Percentiles rank a stretch among this genome's conserved stretches.
Conservation (phyloP, 1,284 basidiomycete species). For the Cryptococcus deneoformans region DNA sequence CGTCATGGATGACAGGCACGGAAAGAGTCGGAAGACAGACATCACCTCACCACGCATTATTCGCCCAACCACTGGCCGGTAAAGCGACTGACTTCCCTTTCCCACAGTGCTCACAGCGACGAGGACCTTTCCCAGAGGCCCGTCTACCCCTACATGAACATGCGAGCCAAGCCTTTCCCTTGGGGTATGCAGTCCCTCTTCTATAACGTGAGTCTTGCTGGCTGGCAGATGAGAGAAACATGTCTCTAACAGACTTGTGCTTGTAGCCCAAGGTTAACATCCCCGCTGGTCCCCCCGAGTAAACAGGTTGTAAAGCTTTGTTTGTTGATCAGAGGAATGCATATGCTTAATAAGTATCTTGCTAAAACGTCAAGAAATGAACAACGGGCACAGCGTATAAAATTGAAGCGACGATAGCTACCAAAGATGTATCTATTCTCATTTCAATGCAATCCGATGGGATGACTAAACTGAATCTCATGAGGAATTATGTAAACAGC, state of each 20-base stretch:
- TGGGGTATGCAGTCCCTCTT: conserved; percentile 48
- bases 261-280: conserved; percentile 38
- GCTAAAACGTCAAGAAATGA: too few species aligned
- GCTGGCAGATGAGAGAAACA: neutral
- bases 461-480: too few species aligned
- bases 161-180: conserved; percentile 42
- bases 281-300: conserved; percentile 15
- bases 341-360: neutral
- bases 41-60: neutral
- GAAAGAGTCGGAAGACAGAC: neutral
- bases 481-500: too few species aligned
- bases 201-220: conserved; percentile 40
- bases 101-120: conserved; percentile 24
- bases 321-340: neutral
- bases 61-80: neutral
- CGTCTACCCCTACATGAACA: conserved; percentile 48
- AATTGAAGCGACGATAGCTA: too few species aligned
- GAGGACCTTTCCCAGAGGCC: conserved; percentile 37
- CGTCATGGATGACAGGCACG: neutral
- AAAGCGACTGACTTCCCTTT: neutral
- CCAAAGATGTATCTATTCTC: too few species aligned
- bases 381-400: too few species aligned
- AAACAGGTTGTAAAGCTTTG: neutral
- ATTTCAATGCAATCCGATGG: too few species aligned
- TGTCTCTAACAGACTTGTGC: neutral